Evolutionary conservation across 2,329 filamentous ascomycete genomes (phyloP).

Genomic region (Pseudogymnoascus sp.): DNA sequence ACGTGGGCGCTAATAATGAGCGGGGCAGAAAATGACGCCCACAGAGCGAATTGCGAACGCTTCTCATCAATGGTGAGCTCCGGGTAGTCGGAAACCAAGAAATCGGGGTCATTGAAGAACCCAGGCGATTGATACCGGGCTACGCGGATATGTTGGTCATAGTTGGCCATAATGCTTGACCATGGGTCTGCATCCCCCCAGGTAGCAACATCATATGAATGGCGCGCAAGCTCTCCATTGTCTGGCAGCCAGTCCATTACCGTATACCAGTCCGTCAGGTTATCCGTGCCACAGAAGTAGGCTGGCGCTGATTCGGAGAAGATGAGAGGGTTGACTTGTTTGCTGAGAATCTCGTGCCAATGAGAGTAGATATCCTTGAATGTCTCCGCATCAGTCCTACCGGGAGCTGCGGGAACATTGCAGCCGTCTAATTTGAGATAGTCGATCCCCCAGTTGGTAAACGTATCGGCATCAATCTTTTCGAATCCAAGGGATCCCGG

Average conservation of each 20-base stretch:
- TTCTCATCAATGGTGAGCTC: slow-evolving; percentile 10
- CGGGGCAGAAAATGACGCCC: slow-evolving; percentile 23
- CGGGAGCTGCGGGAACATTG: slow-evolving; percentile 24
- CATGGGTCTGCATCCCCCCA: slow-evolving; percentile 28
- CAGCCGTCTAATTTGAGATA: slow-evolving; percentile 54
- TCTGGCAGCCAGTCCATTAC: slow-evolving; percentile 38
- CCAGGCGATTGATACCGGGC: slow-evolving; percentile 28
- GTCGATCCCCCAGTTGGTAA: slow-evolving; percentile 50
- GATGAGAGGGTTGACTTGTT: slow-evolving; percentile 25
- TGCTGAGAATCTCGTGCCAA: slow-evolving; percentile 33
- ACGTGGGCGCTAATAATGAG: slow-evolving; percentile 28
- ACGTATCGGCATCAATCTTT: slow-evolving; percentile 45
- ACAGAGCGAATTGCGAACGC: slow-evolving; percentile 15
- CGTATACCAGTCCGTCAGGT: slow-evolving; percentile 32
- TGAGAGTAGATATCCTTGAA: slow-evolving; percentile 32
- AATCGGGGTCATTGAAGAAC: slow-evolving; percentile 21
- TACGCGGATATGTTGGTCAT: slow-evolving; percentile 29
- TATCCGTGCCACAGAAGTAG: slow-evolving; percentile 41
- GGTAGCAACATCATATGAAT: slow-evolving; percentile 27
- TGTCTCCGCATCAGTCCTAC: slow-evolving; percentile 28
- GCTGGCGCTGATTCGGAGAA: slow-evolving; percentile 33
- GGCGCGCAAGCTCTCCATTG: slow-evolving; percentile 30
- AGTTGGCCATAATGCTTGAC: slow-evolving; percentile 41
- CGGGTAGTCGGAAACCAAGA: slow-evolving; percentile 8
- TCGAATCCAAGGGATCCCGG: slow-evolving; percentile 48